Base-by-base conservation (phyloP, 2,329 filamentous ascomycete genomes). In the Claviceps quebecensis region DNA sequence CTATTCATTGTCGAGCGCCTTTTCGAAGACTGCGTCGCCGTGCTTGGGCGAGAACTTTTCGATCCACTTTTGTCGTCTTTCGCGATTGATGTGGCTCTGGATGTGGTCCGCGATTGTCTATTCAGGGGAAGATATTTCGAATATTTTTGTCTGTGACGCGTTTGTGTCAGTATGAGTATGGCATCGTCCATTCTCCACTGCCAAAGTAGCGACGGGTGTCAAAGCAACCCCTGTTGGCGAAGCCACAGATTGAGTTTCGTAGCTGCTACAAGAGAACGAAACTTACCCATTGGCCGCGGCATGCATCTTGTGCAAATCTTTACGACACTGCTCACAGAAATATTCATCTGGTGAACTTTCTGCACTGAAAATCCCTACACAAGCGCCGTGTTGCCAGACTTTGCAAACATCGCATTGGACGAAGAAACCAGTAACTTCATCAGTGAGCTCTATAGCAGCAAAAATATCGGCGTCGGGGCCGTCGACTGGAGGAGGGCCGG, bases 321-420 rank as follows among this genome's bases (percentile, higher is more conserved):
- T 89, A 58, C 86, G 83, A 70, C 93, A 98, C 67, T 88, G 80
- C 70, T 98, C 93, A 70, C 93, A 98, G 65, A 93, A 98, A 72
- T 98, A 98, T 67, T 97, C 90, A 51, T 97, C 91, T 9, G 93
- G 93, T 57, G 87, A 91, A 65, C 86, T 84, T 59, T 87, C 84
- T 68, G 95, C 91, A 59, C 93, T 93, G 72, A 95, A 89, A 62
- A 98, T 95, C 54, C 93, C 91, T 54, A 98, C 91, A 64, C 93
- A 98, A 54, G 90, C 91, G 61, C 93, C 93, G 66, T 98, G 93
- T 67, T 98, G 93, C 93, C 91, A 98, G 56, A 97, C 93, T 66
- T 95, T 94, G 74, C 93, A 98, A 57, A 87, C 76, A 69, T 97
- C 93, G 77, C 93, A 98, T 72, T 97, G 91, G 58, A 98, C 90